A percentile compares a stretch with the other conserved stretches of the same genome.
Conservation (phyloP, 306 rosid genomes). For the Pyrus communis region DNA sequence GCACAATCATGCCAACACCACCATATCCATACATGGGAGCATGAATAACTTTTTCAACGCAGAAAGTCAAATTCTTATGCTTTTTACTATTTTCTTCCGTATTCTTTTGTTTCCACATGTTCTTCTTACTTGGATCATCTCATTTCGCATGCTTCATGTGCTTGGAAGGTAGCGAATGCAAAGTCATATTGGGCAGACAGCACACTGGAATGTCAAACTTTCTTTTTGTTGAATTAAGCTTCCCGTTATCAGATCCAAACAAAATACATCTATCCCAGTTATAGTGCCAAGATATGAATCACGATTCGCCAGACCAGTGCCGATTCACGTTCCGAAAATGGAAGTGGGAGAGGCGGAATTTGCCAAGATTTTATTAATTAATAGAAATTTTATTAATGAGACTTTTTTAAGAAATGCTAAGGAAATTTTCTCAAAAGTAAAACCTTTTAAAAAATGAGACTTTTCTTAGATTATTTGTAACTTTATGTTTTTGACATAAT, state of each 20-base stretch:
- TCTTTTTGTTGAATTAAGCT: conserved; percentile 23
- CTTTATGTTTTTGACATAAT: too few species aligned
- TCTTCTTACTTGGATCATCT: neutral
- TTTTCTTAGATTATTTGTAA: too few species aligned
- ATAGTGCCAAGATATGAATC: neutral
- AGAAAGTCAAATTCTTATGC: conserved; percentile 43
- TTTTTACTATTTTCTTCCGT: neutral
- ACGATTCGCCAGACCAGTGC: neutral
- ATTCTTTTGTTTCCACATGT: conserved; percentile 25
- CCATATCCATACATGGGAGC: conserved; percentile 34
- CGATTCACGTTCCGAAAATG: too few species aligned
- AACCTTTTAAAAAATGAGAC: too few species aligned
- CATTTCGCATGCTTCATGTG: conserved; percentile 39
- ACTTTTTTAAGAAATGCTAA: too few species aligned
- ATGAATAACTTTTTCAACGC: conserved; percentile 27
- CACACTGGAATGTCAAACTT: neutral
- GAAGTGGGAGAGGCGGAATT: neutral
- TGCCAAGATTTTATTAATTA: too few species aligned
- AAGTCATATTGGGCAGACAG: conserved; percentile 29
- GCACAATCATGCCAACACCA: conserved; percentile 52
- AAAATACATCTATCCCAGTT: conserved; percentile 4
- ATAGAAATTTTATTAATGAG: too few species aligned
- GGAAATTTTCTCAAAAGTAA: too few species aligned
- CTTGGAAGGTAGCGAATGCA: conserved; percentile 30
- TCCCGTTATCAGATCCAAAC: conserved; percentile 34